Percentiles rank a stretch among this genome's conserved stretches.
These are phyloP conservation scores for Sonneratia caseolaris DNA, from an alignment of 345 rosid species.

Conservation along the genomic window DNA sequence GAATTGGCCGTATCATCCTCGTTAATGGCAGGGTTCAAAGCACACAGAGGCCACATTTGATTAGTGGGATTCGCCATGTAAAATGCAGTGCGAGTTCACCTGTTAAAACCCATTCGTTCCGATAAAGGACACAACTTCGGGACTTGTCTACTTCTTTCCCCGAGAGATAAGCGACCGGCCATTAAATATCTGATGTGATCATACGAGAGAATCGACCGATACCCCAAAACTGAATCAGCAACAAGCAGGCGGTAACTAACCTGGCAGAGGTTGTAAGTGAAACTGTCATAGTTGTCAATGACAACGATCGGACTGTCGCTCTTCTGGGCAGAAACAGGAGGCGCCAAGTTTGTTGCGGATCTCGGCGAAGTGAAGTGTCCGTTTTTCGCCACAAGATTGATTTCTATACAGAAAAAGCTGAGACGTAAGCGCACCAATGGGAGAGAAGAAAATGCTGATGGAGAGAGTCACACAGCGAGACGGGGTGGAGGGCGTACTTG, in stretches of 20 bases:
- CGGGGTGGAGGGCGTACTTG: constrained; percentile 13
- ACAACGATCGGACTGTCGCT: constrained; percentile 55
- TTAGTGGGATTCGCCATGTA: background rate
- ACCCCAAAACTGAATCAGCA: background rate
- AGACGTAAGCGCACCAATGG: background rate
- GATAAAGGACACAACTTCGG: no score
- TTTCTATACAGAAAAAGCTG: constrained; percentile 21
- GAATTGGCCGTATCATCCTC: background rate
- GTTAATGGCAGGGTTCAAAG: background rate
- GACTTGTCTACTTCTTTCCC: no score
- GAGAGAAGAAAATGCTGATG: background rate
- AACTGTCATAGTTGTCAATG: constrained; percentile 91
- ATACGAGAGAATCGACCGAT: background rate
- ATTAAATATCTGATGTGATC: background rate
- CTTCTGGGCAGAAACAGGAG: constrained; percentile 19
- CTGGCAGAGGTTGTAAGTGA: constrained; percentile 96
- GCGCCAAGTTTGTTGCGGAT: constrained; percentile 27
- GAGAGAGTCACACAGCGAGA: background rate
- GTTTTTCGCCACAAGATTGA: constrained; percentile 27
- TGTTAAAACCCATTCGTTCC: no score
- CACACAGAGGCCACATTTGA: background rate
- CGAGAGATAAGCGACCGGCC: background rate
- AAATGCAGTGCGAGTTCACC: background rate
- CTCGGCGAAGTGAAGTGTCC: constrained; percentile 26
- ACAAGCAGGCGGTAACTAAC: constrained; percentile 18